These are phyloP conservation scores for Trypanosoma theileri DNA, from an alignment of 208 protist species.

Conservation along the genomic window DNA sequence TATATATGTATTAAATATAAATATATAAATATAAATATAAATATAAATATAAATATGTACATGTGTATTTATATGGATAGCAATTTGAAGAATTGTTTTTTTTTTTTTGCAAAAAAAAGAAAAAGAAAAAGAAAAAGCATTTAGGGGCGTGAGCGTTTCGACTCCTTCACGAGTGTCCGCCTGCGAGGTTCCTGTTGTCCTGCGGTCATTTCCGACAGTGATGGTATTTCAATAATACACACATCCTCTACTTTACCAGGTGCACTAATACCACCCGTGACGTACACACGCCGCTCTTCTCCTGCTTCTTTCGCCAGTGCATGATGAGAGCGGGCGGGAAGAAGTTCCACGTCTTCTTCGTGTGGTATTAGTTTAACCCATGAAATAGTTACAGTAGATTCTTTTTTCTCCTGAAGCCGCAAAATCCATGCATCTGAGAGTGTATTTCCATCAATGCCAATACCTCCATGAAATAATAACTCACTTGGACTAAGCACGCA, in stretches of 20 bases:
- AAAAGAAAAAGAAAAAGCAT: too few species aligned
- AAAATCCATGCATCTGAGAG: constrained; percentile 77
- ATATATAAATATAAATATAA: too few species aligned
- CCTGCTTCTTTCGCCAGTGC: constrained; percentile 33
- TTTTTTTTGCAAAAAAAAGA: too few species aligned
- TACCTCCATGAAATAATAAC: constrained; percentile 70
- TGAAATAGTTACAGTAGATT: constrained; percentile 7
- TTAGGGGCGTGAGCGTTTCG: not conserved
- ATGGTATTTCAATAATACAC: constrained; percentile 22
- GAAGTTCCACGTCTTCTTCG: constrained; percentile 3
- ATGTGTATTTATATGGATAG: too few species aligned
- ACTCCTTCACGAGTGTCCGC: constrained; percentile 1
- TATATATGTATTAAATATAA: not conserved
- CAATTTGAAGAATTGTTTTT: too few species aligned
- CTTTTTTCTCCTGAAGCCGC: constrained; percentile 26
- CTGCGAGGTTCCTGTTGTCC: constrained; percentile 1
- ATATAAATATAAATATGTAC: too few species aligned
- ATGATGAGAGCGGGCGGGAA: constrained; percentile 40
- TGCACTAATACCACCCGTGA: constrained; percentile 43
- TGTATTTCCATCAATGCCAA: constrained; percentile 46
- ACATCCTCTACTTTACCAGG: constrained; percentile 12
- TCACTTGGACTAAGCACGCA: constrained; percentile 37
- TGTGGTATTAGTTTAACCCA: constrained; percentile 21
- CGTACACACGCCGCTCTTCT: constrained; percentile 39
- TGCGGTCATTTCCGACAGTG: constrained; percentile 8